Base-by-base conservation (phyloP, 441 rosid species). In the Populus trichocarpa region DNA sequence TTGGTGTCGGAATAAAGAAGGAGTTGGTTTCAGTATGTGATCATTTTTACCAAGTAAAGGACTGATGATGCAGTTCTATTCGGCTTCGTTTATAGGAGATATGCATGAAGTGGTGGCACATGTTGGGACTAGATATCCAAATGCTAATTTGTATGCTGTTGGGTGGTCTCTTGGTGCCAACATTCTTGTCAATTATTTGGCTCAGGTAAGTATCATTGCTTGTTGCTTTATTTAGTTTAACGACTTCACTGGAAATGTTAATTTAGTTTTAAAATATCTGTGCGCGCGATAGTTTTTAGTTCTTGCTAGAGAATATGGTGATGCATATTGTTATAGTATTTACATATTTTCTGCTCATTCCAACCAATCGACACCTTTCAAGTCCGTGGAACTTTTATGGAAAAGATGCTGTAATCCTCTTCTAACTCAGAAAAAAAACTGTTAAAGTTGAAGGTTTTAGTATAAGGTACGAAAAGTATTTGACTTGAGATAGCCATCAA, bases 131-230 rank as follows among this genome's bases (percentile, higher is more conserved):
- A 86, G 87, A 70, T 90, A 91, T 83, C 97, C 97, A 3, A 76
- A 82, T 35, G 92, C 97, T 75, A 90, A 93, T 78, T 64, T 94
- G 78, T 92, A 95, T 89, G 97, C 97, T 30, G 88, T 83, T 76
- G 95, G 94, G 66, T 95, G 99, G 97, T 95, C 99, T 80, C 94
- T 95, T 59, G 99, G 97, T 30, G 97, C 93, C 61, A 93, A 95
- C 81, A 90, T 93, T 85, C 97, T 95, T 72, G 94, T 93, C 42
- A 90, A 89, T 75, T 95, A 93, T 87, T 75, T 95, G 83, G 94
- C 90, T 72, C 83, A 88, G 90, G 96, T 86, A 82, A 69, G 84
- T 30, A 75, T 66, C 0, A 46, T 4, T 61, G 65, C 50, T 42
- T 14, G 14, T 33, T 33, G 42, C 5, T n/a, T 8, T 23, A 8